Conservation (phyloP, 1,284 basidiomycete genomes). For the Tylopilus microsporus region DNA sequence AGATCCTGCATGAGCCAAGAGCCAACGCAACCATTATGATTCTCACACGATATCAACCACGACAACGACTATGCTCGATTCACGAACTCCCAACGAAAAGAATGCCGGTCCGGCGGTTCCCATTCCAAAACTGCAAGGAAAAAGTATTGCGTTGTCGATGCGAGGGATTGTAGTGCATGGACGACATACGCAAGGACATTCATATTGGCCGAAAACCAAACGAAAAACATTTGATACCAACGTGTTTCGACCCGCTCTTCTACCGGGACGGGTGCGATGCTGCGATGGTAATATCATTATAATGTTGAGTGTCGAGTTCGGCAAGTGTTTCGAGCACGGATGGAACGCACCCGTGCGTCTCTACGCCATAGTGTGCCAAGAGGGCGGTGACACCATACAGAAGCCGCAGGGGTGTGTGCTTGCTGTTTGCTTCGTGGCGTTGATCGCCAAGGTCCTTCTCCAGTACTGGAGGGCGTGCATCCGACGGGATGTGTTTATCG, state of each 20-base stretch:
- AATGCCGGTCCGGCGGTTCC: conserved; percentile 59
- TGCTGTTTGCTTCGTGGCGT: neutral
- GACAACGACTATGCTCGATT: conserved; percentile 49
- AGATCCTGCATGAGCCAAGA: neutral
- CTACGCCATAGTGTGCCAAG: conserved; percentile 28
- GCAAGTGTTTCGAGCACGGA: neutral
- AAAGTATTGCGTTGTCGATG: neutral
- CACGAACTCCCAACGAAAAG: conserved; percentile 51
- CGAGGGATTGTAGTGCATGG: no score
- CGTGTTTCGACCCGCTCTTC: conserved; percentile 48
- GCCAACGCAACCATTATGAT: neutral
- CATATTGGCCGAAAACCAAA: conserved; percentile 62
- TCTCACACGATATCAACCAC: conserved; percentile 54
- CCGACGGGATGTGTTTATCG: neutral
- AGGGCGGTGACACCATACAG: conserved; percentile 19
- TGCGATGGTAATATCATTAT: conserved; percentile 21
- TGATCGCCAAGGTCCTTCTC: conserved; percentile 4
- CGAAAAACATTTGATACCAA: conserved; percentile 60
- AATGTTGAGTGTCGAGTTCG: neutral
- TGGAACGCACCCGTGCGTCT: conserved; percentile 37
- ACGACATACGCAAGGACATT: conserved; percentile 50
- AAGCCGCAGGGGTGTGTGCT: conserved; percentile 9
- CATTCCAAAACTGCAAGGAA: conserved; percentile 40
- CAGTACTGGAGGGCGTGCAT: neutral
- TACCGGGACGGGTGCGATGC: conserved; percentile 48